phyloP scores from a whole-genome alignment of 306 rosid genomes.

The Quercus engelmannii region DNA sequence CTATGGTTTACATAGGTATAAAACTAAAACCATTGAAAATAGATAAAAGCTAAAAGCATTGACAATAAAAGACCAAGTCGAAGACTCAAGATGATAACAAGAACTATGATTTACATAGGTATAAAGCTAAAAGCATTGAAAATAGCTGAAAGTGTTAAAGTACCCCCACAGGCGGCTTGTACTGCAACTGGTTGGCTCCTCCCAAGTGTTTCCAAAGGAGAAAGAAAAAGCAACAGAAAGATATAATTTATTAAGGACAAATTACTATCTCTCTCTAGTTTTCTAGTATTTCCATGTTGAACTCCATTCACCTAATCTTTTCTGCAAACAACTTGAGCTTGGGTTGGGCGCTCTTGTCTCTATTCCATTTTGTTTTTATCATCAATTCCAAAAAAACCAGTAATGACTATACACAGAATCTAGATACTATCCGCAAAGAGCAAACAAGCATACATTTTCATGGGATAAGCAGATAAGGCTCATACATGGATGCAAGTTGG shows the following conservation, averaged over 20 bases:
- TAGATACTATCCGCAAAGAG: background rate
- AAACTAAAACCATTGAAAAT: background rate
- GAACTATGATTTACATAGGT: background rate
- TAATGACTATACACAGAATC: background rate
- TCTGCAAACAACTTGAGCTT: too few relatives aligned
- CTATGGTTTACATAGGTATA: background rate
- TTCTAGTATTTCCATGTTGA: too few relatives aligned
- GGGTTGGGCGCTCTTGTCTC: too few relatives aligned
- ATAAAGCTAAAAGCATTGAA: background rate
- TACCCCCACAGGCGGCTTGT: background rate
- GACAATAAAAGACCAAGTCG: background rate
- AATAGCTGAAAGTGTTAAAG: background rate
- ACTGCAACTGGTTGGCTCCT: too few relatives aligned
- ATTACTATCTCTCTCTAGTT: too few relatives aligned
- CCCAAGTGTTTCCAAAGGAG: too few relatives aligned
- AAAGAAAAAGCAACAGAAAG: too few relatives aligned
- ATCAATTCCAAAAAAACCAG: background rate
- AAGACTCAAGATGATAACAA: background rate
- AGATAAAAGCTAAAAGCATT: background rate
- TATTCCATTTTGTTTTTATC: background rate
- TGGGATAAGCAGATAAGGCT: background rate
- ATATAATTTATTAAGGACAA: too few relatives aligned
- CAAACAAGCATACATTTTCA: background rate
- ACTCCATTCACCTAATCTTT: too few relatives aligned
- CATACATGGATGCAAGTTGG: background rate